phyloP scores from a whole-genome alignment of 257 asterid genomes.

The Solanum chilense region DNA sequence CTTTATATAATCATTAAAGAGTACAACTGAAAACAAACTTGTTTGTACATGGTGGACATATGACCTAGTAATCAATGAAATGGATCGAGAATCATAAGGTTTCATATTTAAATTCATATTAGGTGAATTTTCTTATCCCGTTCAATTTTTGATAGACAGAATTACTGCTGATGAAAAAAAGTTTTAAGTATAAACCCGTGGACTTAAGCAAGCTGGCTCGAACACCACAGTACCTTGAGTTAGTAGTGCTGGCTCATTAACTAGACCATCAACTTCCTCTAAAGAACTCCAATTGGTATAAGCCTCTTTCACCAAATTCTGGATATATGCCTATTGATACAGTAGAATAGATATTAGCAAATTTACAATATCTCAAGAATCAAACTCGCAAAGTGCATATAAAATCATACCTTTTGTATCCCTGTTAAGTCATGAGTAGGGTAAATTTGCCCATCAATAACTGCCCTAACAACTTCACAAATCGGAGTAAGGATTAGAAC shows the following conservation, averaged over 20 bases:
- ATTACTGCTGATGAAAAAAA: neutral
- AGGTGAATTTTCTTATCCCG: neutral
- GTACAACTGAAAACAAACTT: neutral
- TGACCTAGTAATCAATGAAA: neutral
- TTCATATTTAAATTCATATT: neutral
- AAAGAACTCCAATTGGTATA: slow-evolving; percentile 39
- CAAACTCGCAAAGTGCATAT: neutral
- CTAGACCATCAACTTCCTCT: slow-evolving; percentile 31
- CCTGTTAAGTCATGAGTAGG: slow-evolving; percentile 5
- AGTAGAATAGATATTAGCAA: neutral
- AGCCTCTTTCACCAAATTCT: slow-evolving; percentile 43
- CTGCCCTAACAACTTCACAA: slow-evolving; percentile 39
- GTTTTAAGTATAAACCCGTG: neutral
- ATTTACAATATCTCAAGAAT: neutral
- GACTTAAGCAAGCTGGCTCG: neutral
- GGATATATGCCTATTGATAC: slow-evolving; percentile 17
- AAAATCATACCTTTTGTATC: slow-evolving; percentile 16
- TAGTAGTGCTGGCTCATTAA: slow-evolving; percentile 18
- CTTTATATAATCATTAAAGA: neutral
- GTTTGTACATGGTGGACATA: neutral
- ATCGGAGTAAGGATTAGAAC: slow-evolving; percentile 29
- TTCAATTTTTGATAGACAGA: neutral
- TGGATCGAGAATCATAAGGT: neutral
- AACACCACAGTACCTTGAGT: slow-evolving; percentile 28
- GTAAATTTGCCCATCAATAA: slow-evolving; percentile 20